These are phyloP conservation scores for Histomonas meleagridis DNA, from an alignment of 208 protist genomes.

Conservation along the genomic window DNA sequence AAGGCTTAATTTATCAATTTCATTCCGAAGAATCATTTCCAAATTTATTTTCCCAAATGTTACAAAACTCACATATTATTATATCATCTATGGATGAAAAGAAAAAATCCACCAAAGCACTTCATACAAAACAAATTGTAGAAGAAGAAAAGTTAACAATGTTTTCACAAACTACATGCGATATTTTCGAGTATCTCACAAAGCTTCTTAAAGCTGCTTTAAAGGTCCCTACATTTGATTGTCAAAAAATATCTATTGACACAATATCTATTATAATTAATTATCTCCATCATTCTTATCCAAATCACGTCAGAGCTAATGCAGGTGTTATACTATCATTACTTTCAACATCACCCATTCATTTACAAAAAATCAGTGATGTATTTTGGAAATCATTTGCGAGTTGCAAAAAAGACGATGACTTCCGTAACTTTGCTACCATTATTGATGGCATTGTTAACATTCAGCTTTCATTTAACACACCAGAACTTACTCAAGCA, in stretches of 20 bases:
- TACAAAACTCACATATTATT: too few relatives aligned
- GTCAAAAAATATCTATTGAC: neutral
- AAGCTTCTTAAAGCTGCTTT: neutral
- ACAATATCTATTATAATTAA: neutral
- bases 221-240: neutral
- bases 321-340: neutral
- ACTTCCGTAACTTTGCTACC: neutral
- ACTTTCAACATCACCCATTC: neutral
- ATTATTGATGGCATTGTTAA: neutral
- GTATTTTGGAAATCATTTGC: neutral
- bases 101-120: too few relatives aligned
- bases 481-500: neutral
- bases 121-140: neutral
- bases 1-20: too few relatives aligned
- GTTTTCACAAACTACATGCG: neutral
- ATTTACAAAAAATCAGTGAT: neutral
- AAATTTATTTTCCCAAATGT: too few relatives aligned
- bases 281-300: neutral
- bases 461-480: neutral
- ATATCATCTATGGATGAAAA: too few relatives aligned
- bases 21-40: too few relatives aligned
- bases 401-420: conserved; percentile 1
- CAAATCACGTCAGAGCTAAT: neutral
- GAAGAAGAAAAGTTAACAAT: neutral
- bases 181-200: neutral